Conservation (phyloP, 1,139 yeast genomes). For the Citeromyces siamensis region DNA sequence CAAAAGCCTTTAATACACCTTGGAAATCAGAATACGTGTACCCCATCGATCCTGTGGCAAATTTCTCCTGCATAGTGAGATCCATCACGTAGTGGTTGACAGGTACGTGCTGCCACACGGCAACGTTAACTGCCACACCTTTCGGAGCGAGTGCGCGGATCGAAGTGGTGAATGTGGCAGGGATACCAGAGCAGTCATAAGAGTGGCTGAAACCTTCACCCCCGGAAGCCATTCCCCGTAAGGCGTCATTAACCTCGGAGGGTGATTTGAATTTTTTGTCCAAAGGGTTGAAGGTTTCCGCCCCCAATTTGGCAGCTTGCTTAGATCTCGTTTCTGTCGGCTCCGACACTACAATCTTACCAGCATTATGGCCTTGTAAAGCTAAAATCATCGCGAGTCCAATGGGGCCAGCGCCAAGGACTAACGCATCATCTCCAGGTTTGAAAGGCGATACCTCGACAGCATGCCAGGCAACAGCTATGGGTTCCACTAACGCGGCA, state of each 20-base stretch:
- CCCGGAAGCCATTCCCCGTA: slow-evolving; percentile 28
- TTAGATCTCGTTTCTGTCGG: slow-evolving; percentile 44
- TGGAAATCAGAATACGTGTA: slow-evolving; percentile 25
- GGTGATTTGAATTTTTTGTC: slow-evolving; percentile 12
- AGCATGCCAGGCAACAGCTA: slow-evolving; percentile 51
- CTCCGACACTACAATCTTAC: slow-evolving; percentile 43
- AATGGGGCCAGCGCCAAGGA: slow-evolving; percentile 54
- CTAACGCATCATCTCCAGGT: slow-evolving; percentile 35
- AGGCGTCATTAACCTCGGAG: slow-evolving; percentile 20
- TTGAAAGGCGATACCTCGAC: slow-evolving; percentile 30
- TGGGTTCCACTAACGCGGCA: slow-evolving; percentile 45
- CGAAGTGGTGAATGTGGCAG: slow-evolving; percentile 38
- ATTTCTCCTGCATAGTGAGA: slow-evolving; percentile 25
- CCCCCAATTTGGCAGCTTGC: slow-evolving; percentile 38
- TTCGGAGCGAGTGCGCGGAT: slow-evolving; percentile 39
- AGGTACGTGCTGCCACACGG: slow-evolving; percentile 37
- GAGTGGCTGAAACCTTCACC: slow-evolving; percentile 44
- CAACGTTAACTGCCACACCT: slow-evolving; percentile 54
- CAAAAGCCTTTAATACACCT: slow-evolving; percentile 23
- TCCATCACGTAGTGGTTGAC: slow-evolving; percentile 26
- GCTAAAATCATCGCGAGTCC: slow-evolving; percentile 47
- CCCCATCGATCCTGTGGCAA: slow-evolving; percentile 29
- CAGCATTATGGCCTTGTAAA: slow-evolving; percentile 41
- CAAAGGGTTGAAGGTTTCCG: slow-evolving; percentile 34
- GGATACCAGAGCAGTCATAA: slow-evolving; percentile 53